phyloP scores from a whole-genome alignment of 352 stramenopile genomes.

The Globisporangium uncinulatum region DNA sequence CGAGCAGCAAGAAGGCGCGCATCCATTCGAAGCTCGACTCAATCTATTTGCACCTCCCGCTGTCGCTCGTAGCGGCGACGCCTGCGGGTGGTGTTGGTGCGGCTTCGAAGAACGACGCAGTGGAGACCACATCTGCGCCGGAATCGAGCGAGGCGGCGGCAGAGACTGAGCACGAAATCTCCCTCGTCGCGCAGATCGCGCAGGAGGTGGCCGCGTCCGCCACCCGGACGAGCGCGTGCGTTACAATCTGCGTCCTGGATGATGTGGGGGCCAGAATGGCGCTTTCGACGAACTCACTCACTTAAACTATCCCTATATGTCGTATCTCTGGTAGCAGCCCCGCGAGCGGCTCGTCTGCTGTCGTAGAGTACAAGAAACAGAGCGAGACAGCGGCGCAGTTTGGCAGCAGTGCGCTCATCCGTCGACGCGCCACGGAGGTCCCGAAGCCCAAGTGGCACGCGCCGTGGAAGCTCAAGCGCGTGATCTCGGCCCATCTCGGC shows the following conservation, averaged over 20 bases:
- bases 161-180: conserved; percentile 7
- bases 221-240: conserved; percentile 47
- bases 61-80: conserved; percentile 38
- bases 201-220: conserved; percentile 40
- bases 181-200: conserved; percentile 51
- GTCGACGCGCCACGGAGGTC: conserved; percentile 79
- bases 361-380: conserved; percentile 66
- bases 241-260: background rate
- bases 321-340: conserved; percentile 21
- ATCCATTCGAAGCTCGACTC: conserved; percentile 61
- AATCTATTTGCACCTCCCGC: conserved; percentile 48
- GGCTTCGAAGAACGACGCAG: conserved; percentile 6
- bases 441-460: conserved; percentile 98
- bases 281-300: background rate
- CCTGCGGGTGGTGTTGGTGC: conserved; percentile 8
- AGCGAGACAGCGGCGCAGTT: conserved; percentile 42
- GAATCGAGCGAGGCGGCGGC: background rate
- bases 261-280: background rate
- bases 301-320: background rate
- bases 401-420: conserved; percentile 59
- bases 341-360: conserved; percentile 21
- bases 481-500: conserved; percentile 93
- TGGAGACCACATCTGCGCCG: background rate
- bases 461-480: conserved; percentile 96
- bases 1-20: conserved; percentile 67